A percentile compares a stretch with the other conserved stretches of the same genome.
Evolutionary conservation across 2,329 filamentous ascomycete species (phyloP).

Genomic region (Macrophomina pseudophaseolina): DNA sequence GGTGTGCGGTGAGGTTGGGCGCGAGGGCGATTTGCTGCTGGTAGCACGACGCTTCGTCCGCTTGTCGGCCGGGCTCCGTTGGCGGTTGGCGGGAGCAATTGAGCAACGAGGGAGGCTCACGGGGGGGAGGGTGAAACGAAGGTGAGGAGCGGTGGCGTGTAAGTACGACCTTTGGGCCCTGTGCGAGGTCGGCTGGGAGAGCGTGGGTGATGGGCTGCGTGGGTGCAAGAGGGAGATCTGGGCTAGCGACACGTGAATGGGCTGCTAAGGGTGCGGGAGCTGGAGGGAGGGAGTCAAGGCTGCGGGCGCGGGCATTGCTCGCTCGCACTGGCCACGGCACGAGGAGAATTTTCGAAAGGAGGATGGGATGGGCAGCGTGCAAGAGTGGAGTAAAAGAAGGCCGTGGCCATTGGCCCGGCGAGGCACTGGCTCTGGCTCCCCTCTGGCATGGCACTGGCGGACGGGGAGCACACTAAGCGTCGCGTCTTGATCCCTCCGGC

Average conservation of each 20-base stretch:
- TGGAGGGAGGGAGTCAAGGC: background rate
- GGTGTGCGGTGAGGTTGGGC: constrained; percentile 14
- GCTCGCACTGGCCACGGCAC: constrained; percentile 22
- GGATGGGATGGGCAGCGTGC: constrained; percentile 24
- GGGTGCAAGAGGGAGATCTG: constrained; percentile 26
- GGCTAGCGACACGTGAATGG: constrained; percentile 27
- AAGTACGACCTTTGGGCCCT: constrained; percentile 24
- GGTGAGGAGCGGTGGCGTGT: constrained; percentile 27
- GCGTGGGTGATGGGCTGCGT: constrained; percentile 20
- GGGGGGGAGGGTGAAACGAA: constrained; percentile 26
- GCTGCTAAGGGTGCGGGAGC: constrained; percentile 12
- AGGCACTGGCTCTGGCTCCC: background rate
- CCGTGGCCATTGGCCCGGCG: constrained; percentile 21
- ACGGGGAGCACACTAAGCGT: constrained; percentile 19
- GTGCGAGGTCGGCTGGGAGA: constrained; percentile 22
- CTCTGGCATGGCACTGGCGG: background rate
- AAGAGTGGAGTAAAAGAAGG: constrained; percentile 23
- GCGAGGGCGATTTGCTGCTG: constrained; percentile 21
- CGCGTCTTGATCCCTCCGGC: constrained; percentile 7
- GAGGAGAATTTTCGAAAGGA: constrained; percentile 28
- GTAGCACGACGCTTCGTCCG: constrained; percentile 18
- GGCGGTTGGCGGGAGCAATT: constrained; percentile 11
- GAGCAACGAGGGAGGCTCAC: constrained; percentile 25
- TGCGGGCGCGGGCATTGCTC: constrained; percentile 20
- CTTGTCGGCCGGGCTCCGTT: constrained; percentile 13